Percentiles rank a stretch among this genome's conserved stretches.
Evolutionary conservation across 2,329 filamentous ascomycete species (phyloP).

Genomic region (Aspergillus chevalieri): DNA sequence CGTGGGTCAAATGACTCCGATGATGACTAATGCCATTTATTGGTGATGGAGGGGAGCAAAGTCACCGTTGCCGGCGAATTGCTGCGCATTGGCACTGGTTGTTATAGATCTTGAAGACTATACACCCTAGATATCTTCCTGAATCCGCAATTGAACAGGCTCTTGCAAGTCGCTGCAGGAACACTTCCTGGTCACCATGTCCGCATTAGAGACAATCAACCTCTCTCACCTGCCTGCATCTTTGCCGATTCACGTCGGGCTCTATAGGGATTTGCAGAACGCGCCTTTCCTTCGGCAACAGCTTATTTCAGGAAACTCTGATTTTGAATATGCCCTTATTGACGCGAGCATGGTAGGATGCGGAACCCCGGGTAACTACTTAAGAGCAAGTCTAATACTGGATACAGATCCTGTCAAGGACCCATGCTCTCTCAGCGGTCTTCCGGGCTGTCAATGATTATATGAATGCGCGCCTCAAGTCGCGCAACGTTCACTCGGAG

Average conservation of each 20-base stretch:
- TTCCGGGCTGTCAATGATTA: conserved; percentile 70
- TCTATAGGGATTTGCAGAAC: conserved; percentile 74
- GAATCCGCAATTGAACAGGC: neutral
- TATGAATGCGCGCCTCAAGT: conserved; percentile 59
- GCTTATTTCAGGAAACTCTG: conserved; percentile 73
- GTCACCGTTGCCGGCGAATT: neutral
- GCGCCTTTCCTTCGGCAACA: conserved; percentile 71
- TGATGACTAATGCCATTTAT: conserved; percentile 8
- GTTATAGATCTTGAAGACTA: too few species aligned
- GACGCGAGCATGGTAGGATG: conserved; percentile 68
- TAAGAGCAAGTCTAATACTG: conserved; percentile 5
- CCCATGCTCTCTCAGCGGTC: conserved; percentile 67
- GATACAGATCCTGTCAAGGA: conserved; percentile 60
- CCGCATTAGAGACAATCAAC: conserved; percentile 55
- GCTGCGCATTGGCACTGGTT: too few species aligned
- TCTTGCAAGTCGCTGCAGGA: neutral
- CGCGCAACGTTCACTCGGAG: conserved; percentile 82
- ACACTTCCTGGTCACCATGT: conserved; percentile 18
- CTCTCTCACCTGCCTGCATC: conserved; percentile 69
- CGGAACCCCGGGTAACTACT: neutral
- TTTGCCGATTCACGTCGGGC: conserved; percentile 63
- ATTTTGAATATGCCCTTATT: conserved; percentile 90
- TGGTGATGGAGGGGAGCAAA: conserved; percentile 11
- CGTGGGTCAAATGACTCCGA: conserved; percentile 1
- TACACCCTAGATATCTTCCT: neutral